phyloP scores from a whole-genome alignment of 2,329 filamentous ascomycete species.

The Pseudocercospora fuligena region DNA sequence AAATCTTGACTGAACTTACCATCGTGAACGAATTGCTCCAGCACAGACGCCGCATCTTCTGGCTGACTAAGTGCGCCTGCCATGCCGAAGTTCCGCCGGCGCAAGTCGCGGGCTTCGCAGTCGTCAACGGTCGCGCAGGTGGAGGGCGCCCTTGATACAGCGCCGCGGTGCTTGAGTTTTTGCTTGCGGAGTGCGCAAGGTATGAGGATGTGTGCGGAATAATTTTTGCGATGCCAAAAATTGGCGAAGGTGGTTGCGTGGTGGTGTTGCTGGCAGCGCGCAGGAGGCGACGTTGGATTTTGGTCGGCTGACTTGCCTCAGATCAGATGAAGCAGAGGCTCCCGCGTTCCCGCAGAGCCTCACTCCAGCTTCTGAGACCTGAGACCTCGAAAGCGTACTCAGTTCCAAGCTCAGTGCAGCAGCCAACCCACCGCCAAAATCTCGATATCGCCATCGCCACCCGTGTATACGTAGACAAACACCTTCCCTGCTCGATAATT shows the following conservation, averaged over 20 bases:
- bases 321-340: not conserved
- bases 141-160: not conserved
- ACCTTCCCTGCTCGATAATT: not conserved
- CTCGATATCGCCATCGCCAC: not conserved
- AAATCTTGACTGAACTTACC: constrained; percentile 45
- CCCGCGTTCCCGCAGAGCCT: constrained; percentile 14
- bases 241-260: not conserved
- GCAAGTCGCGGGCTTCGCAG: not conserved
- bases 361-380: not conserved
- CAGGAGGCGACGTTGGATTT: not conserved
- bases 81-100: constrained; percentile 10
- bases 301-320: not conserved
- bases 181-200: not conserved
- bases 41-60: constrained; percentile 70
- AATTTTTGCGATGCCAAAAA: not conserved
- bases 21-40: constrained; percentile 79
- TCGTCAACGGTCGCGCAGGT: not conserved
- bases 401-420: not conserved
- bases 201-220: not conserved
- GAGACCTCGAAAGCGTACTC: not conserved
- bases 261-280: not conserved
- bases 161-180: not conserved
- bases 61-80: constrained; percentile 47
- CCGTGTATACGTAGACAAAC: not conserved
- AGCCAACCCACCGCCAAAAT: not conserved